These are phyloP conservation scores for Caloboletus inedulis DNA, from an alignment of 1,284 basidiomycete genomes.

Conservation along the genomic window DNA sequence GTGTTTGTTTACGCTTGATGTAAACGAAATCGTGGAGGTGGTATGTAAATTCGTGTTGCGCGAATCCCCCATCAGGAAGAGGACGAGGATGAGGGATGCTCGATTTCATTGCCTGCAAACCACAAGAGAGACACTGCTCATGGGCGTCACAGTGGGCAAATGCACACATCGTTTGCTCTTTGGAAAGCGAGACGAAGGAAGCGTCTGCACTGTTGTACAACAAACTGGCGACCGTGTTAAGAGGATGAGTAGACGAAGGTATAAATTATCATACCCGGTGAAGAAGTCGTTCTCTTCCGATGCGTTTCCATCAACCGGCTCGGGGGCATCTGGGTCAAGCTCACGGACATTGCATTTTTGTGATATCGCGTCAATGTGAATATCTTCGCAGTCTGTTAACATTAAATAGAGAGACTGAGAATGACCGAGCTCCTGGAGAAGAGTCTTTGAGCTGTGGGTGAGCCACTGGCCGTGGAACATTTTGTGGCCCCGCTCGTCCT, in stretches of 20 bases:
- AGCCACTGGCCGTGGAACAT: slow-evolving; percentile 67
- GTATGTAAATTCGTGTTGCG: slow-evolving; percentile 42
- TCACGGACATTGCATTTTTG: slow-evolving; percentile 50
- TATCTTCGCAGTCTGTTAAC: slow-evolving; percentile 50
- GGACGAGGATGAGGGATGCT: slow-evolving; percentile 21
- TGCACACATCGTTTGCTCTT: slow-evolving; percentile 32
- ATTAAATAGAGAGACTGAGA: slow-evolving; percentile 54
- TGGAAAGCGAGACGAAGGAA: slow-evolving; percentile 44
- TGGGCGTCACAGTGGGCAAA: slow-evolving; percentile 32
- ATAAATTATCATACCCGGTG: slow-evolving; percentile 40
- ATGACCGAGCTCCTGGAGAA: slow-evolving; percentile 62
- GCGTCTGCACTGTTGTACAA: slow-evolving; percentile 44
- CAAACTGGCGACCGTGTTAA: slow-evolving; percentile 32
- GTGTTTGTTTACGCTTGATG: slow-evolving; percentile 33
- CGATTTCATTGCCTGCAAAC: slow-evolving; percentile 30
- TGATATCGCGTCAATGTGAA: slow-evolving; percentile 48
- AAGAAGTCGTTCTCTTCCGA: slow-evolving; percentile 50
- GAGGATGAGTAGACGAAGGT: neutral
- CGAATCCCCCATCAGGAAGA: slow-evolving; percentile 35
- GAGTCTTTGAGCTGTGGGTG: slow-evolving; percentile 59
- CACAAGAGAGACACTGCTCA: slow-evolving; percentile 49
- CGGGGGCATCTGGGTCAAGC: slow-evolving; percentile 40
- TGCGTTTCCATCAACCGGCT: slow-evolving; percentile 40
- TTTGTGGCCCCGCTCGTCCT: slow-evolving; percentile 38
- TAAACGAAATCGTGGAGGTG: slow-evolving; percentile 62